These are phyloP conservation scores for Fusarium keratoplasticum DNA, from an alignment of 2,329 filamentous ascomycete genomes.

Conservation along the genomic window DNA sequence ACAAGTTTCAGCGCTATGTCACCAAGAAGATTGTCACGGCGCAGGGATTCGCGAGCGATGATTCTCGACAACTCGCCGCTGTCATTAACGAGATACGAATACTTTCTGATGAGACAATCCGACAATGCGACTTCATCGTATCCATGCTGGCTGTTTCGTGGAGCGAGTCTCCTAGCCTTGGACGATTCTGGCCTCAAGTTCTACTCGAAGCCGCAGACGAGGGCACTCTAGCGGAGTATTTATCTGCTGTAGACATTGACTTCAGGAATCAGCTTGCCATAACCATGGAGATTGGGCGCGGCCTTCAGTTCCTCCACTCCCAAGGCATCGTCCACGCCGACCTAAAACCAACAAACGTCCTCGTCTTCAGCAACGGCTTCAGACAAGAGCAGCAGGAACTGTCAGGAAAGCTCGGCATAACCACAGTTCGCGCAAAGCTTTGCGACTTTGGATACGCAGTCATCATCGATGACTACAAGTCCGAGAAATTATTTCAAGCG, in stretches of 20 bases:
- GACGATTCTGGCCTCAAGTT: not conserved
- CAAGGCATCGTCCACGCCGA: not conserved
- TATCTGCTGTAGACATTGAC: not conserved
- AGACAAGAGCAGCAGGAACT: not conserved
- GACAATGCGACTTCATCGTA: not conserved
- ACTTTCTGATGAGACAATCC: not conserved
- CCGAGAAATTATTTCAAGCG: not conserved
- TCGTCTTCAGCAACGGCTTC: not conserved
- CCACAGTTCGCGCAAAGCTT: not conserved
- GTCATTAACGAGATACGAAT: not conserved
- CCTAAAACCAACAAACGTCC: not conserved
- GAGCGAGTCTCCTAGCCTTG: not conserved
- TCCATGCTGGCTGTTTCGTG: not conserved
- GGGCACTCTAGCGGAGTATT: not conserved
- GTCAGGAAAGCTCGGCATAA: not conserved
- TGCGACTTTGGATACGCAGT: not conserved
- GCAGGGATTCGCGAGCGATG: not conserved
- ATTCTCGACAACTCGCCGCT: not conserved
- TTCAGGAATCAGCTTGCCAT: not conserved
- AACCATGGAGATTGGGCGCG: not conserved
- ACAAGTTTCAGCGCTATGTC: not conserved
- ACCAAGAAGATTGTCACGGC: not conserved
- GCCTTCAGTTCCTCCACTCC: not conserved
- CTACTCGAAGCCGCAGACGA: not conserved
- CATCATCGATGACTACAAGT: not conserved